phyloP scores from a whole-genome alignment of 768 basidiomycete species.

The Serendipita sp. region DNA sequence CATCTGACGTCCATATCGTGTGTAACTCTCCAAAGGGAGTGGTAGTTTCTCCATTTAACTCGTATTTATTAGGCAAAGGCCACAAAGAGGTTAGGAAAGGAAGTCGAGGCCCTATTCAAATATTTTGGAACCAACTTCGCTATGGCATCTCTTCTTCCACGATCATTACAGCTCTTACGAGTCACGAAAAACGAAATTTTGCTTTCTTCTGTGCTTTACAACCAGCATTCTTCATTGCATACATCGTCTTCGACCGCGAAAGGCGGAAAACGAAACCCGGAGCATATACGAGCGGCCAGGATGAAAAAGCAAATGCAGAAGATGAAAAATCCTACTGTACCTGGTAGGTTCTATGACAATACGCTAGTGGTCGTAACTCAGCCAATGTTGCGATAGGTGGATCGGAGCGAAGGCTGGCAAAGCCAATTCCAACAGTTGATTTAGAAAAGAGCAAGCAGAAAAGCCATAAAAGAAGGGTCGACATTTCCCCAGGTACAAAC shows the following conservation, averaged over 20 bases:
- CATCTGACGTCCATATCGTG: slow-evolving; percentile 93
- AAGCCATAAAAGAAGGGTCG: no score
- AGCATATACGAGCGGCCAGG: not conserved
- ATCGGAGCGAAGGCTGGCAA: not conserved
- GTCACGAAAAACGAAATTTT: not conserved
- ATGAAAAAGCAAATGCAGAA: not conserved
- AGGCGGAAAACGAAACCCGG: not conserved
- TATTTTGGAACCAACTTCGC: no score
- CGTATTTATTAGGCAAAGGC: not conserved
- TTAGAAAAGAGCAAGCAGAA: not conserved
- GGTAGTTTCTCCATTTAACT: not conserved
- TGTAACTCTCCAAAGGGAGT: slow-evolving; percentile 43
- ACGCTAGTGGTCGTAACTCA: not conserved
- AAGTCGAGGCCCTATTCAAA: no score
- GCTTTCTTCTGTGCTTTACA: not conserved
- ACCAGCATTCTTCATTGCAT: not conserved
- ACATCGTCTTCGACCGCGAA: not conserved
- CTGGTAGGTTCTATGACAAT: not conserved
- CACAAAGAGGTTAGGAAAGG: not conserved
- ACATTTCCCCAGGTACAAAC: not conserved
- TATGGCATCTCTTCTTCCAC: no score
- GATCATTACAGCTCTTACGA: no score
- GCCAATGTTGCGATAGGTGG: not conserved
- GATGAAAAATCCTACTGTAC: not conserved
- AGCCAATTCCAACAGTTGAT: not conserved